Evolutionary conservation across 371 early-diverging fungal species (phyloP).

Genomic region (Batkoa obscura): DNA sequence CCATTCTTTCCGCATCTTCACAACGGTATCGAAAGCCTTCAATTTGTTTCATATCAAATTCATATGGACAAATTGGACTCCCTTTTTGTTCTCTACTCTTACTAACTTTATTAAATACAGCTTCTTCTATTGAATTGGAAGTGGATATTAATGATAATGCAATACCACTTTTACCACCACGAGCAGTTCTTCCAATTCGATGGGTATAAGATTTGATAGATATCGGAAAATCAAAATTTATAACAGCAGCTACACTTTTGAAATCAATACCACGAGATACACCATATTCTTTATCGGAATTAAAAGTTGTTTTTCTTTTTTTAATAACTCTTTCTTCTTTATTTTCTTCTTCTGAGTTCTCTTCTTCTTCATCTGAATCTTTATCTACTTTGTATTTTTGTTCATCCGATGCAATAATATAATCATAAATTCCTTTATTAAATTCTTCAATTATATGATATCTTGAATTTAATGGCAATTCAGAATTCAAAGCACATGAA

Average conservation of each 20-base stretch:
- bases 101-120: not conserved
- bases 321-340: not conserved
- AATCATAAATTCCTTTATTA: conserved; percentile 90
- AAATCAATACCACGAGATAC: conserved; percentile 97
- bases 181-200: conserved; percentile 92
- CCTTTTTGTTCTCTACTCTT: conserved; percentile 12
- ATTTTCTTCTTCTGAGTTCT: conserved; percentile 11
- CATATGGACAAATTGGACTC: conserved; percentile 49
- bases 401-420: conserved; percentile 91
- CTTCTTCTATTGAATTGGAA: not conserved
- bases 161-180: conserved; percentile 80
- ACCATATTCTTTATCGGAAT: conserved; percentile 73
- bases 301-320: conserved; percentile 17
- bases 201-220: conserved; percentile 86
- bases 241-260: conserved; percentile 75
- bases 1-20: conserved; percentile 66
- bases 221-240: conserved; percentile 95
- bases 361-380: conserved; percentile 33
- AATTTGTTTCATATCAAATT: conserved; percentile 73
- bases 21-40: conserved; percentile 81
- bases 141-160: conserved; percentile 58
- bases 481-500: conserved; percentile 80
- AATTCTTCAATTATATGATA: conserved; percentile 92
- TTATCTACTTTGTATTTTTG: conserved; percentile 45
- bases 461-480: conserved; percentile 79